A percentile compares a stretch with the other conserved stretches of the same genome.
Conservation (phyloP, 2,329 filamentous ascomycete genomes). For the Beauveria sp. region DNA sequence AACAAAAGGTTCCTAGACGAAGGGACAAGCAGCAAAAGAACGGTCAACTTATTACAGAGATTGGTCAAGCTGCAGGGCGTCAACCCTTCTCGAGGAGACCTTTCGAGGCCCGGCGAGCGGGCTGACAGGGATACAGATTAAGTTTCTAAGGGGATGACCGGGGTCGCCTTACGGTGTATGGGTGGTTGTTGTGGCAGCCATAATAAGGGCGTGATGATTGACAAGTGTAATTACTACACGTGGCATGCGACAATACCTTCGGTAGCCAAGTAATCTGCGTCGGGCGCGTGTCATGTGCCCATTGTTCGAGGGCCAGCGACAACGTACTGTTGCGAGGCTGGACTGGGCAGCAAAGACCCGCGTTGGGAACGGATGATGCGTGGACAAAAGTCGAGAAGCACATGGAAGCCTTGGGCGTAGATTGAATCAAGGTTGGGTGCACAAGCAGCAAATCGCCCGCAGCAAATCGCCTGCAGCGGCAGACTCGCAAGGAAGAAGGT, state of each 20-base stretch:
- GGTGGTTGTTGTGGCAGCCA: too few relatives aligned
- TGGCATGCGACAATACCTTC: not conserved
- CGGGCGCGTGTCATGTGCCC: not conserved
- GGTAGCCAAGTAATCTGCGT: not conserved
- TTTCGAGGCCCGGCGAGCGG: too few relatives aligned
- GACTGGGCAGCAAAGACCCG: not conserved
- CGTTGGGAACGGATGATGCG: not conserved
- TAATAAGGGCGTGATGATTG: too few relatives aligned
- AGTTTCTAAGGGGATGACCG: too few relatives aligned
- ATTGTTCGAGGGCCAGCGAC: not conserved
- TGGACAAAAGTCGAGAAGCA: not conserved
- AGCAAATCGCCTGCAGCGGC: too few relatives aligned
- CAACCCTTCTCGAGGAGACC: not conserved
- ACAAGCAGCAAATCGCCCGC: too few relatives aligned
- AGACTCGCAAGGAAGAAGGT: not conserved
- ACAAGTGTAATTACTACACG: not conserved
- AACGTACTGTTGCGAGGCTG: not conserved
- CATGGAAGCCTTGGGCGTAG: not conserved
- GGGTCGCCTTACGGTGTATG: too few relatives aligned
- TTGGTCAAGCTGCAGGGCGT: not conserved
- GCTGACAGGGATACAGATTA: too few relatives aligned
- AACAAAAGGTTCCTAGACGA: not conserved
- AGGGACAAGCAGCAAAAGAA: not conserved
- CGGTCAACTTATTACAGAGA: too few relatives aligned
- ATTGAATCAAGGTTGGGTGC: not conserved